Evolutionary conservation across 2,329 filamentous ascomycete species (phyloP), one percentile per base, ranked within the genome.

Genomic region (Neonectria magnoliae): DNA sequence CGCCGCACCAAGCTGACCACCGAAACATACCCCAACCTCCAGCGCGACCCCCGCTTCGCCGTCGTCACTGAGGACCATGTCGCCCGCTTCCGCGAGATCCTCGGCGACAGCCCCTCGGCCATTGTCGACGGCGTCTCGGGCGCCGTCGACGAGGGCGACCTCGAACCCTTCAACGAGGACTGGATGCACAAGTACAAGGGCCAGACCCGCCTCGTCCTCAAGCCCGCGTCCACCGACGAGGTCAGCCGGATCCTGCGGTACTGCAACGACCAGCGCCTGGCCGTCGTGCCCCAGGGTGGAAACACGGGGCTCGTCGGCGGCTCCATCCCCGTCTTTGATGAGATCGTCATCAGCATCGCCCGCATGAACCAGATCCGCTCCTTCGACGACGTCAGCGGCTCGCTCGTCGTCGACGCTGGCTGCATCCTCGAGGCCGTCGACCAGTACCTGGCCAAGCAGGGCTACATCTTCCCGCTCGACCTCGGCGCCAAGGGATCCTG

Each of bases 151-250:
- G 78, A 90, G n/a, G 92, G 93, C 73, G 96, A 98, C 76, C 86
- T 98, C 69, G 93, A 96, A 77, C 88, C 92, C 8, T 99, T 94
- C 86, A 99, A 99, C 81, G 89, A 90, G 77, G 96, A 99, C 82
- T 99, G 97, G 96, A 98, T 99, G 94, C 91, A 93, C 80, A 99
- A 99, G 82, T 99, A 97, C 83, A 90, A 93, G 66, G 97, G 96
- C 31, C 94, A 98, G 80, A 90, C 93, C 66, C 89, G 90, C 75
- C 83, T 99, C 27, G 94, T 98, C 5, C 82, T 99, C 67, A 97
- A 94, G 81, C 96, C 96, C 11, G 88, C 86, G 56, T 91, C 88
- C 16, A 95, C 93, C 0, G 90, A 95, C 74, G 91, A 99, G 80
- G 93, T 98, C 73, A 97, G 93, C 87, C 87, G 91, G 81, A 90